phyloP scores from a whole-genome alignment of 163 green algal genomes.

The Scenedesmus sp. region DNA sequence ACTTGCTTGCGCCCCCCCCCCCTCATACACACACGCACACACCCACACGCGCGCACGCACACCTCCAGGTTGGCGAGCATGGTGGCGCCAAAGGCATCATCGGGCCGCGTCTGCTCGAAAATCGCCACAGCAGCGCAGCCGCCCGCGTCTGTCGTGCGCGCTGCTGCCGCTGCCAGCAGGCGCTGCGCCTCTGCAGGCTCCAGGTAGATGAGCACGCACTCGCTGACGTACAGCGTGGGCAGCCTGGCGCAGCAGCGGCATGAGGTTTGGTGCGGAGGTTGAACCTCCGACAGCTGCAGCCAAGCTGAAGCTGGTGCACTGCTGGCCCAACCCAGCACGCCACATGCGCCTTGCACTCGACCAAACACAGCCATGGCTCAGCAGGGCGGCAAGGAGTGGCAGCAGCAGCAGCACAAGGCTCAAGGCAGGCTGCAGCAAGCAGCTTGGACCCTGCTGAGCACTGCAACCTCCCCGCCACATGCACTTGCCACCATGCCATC shows the following conservation, averaged over 20 bases:
- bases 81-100: slow-evolving; percentile 91
- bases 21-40: neutral
- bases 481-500: too few relatives aligned
- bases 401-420: too few relatives aligned
- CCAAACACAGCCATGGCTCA: too few relatives aligned
- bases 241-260: slow-evolving; percentile 53
- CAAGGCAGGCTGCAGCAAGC: neutral
- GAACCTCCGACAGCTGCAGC: neutral
- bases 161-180: slow-evolving; percentile 46
- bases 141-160: neutral
- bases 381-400: too few relatives aligned
- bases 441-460: too few relatives aligned
- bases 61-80: slow-evolving; percentile 93
- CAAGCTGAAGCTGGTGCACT: neutral
- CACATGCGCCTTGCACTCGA: too few relatives aligned
- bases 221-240: slow-evolving; percentile 90
- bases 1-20: too few relatives aligned
- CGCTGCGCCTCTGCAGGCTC: slow-evolving; percentile 67
- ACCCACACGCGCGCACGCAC: slow-evolving; percentile 18
- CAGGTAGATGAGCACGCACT: slow-evolving; percentile 98
- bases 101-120: slow-evolving; percentile 80
- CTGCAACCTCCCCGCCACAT: too few relatives aligned
- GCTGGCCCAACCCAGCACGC: too few relatives aligned
- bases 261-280: too few relatives aligned
- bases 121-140: slow-evolving; percentile 55